Evolutionary conservation across 1,284 basidiomycete genomes (phyloP).

Genomic region (Rhizopogon parksii): DNA sequence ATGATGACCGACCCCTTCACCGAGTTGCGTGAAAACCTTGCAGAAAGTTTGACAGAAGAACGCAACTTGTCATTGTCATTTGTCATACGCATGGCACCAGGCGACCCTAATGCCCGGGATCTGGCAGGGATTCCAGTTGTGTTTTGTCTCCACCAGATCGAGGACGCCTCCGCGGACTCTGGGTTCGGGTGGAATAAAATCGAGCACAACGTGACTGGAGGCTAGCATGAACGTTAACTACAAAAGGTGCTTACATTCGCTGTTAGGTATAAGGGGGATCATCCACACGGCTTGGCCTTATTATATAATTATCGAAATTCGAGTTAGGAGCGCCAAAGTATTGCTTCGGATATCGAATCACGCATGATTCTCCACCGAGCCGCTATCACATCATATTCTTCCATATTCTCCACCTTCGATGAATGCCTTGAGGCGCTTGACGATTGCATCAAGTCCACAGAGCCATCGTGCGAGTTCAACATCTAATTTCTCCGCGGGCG

Average conservation of each 20-base stretch:
- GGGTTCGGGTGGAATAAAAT: background rate
- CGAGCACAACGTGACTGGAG: too few species aligned
- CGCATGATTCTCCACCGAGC: background rate
- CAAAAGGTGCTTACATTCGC: background rate
- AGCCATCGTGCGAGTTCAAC: slow-evolving; percentile 78
- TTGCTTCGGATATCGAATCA: background rate
- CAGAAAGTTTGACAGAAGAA: background rate
- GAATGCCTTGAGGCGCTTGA: slow-evolving; percentile 60
- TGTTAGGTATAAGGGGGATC: background rate
- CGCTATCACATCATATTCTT: slow-evolving; percentile 32
- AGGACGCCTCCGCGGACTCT: slow-evolving; percentile 19
- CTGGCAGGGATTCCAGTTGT: background rate
- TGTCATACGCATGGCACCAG: background rate
- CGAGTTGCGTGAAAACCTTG: background rate
- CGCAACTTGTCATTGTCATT: background rate
- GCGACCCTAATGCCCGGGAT: background rate
- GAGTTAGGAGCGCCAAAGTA: background rate
- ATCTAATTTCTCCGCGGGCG: slow-evolving; percentile 67
- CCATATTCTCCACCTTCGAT: slow-evolving; percentile 63
- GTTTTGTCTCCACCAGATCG: background rate
- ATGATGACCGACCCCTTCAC: background rate
- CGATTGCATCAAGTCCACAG: slow-evolving; percentile 65
- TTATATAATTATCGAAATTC: background rate
- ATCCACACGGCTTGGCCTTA: background rate
- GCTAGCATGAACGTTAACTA: too few species aligned